Conservation (phyloP, 441 rosid genomes). For the Sinapis alba region DNA sequence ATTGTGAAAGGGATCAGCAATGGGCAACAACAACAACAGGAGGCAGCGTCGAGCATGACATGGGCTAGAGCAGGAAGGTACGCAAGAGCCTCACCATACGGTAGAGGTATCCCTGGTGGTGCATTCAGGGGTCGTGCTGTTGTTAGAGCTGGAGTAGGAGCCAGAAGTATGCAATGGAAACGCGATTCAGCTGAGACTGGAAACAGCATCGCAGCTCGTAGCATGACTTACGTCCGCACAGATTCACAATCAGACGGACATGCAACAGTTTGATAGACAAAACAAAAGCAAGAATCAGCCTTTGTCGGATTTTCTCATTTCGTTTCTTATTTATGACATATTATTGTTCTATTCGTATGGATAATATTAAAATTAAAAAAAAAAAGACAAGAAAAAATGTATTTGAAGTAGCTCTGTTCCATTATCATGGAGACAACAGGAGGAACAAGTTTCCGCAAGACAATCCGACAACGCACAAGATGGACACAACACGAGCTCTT, state of each 20-base stretch:
- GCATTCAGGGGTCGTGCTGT: neutral
- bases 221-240: neutral
- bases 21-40: constrained; percentile 50
- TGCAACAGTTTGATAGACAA: neutral
- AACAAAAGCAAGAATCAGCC: neutral
- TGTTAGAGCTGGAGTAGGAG: neutral
- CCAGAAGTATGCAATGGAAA: neutral
- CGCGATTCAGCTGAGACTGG: neutral
- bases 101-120: constrained; percentile 11
- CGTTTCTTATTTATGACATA: neutral
- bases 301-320: neutral
- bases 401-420: neutral
- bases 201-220: neutral
- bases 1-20: constrained; percentile 74
- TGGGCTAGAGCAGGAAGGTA: constrained; percentile 79
- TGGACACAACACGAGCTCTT: neutral
- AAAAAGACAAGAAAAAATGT: neutral
- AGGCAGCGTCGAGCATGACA: constrained; percentile 50
- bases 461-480: neutral
- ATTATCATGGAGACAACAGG: neutral
- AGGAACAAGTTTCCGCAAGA: neutral
- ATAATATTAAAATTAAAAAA: neutral
- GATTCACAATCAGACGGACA: neutral
- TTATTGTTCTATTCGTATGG: neutral
- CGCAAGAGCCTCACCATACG: constrained; percentile 53